Base-by-base conservation (phyloP, 176 grass and related monocot genomes). In the Alopecurus myosuroides region DNA sequence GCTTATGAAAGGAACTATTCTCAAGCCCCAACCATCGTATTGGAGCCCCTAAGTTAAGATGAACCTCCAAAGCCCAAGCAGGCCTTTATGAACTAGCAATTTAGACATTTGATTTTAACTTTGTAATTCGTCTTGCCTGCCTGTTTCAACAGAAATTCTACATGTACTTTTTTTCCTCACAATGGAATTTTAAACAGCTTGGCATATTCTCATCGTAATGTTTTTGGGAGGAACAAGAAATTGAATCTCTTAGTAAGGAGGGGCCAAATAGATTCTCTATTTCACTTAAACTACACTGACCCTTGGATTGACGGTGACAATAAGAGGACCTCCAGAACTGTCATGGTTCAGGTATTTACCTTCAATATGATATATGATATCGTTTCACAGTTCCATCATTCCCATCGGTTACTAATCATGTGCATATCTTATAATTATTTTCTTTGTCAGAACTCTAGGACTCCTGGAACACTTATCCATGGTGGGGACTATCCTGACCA, bases 301-400 rank as follows among this genome's bases (percentile, higher is more conserved):
- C 97, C 97, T 52, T 99, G 97, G 97, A 99, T 99, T 56, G 87
- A 99, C 67, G 88, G 91, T 9, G 97, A 99, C 79, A 99, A 97
- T 37, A 99, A 92, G 91, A 94, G 94, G 84, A 99, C 94, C 23
- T 99, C 97, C 25, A 91, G 90, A 84, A 85, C 70, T 57, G 71
- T 91, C 57, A 97, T 97, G 94, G 45, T 97, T 91, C 97, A 97
- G 92, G 94, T 99, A 81, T 84, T 66, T 76, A 75, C 51, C 51
- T 71, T 89, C 61, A 61, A 36, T 76, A 76, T n/a, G 48, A 67
- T 46, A 41, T 58, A n/a, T n/a, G n/a, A n/a, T 19, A 8, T 77
- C 69, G n/a, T n/a, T 70, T 73, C 40, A 84, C 36, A 19, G 55
- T 46, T 76, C 70, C 30, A 84, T 34, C 73, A 44, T 79, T 62